Evolutionary conservation across 2,329 filamentous ascomycete genomes (phyloP).

Genomic region (Aspergillus persii): DNA sequence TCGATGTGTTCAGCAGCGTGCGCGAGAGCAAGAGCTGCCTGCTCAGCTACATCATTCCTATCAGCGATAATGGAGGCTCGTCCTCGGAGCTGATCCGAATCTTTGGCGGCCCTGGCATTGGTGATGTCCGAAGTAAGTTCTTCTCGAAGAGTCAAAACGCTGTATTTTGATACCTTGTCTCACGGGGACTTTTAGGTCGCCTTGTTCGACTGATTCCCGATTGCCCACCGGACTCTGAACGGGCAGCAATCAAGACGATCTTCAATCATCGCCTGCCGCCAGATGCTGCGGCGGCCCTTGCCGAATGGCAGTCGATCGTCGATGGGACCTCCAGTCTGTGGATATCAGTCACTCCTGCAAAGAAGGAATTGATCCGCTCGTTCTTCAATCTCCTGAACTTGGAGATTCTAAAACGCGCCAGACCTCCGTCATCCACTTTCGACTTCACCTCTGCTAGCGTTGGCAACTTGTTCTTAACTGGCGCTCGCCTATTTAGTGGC

Average conservation of each 20-base stretch:
- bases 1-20: conserved; percentile 77
- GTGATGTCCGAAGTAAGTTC: conserved; percentile 68
- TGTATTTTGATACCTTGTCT: neutral
- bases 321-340: conserved; percentile 78
- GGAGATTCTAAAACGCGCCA: conserved; percentile 73
- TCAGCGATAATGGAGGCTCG: conserved; percentile 92
- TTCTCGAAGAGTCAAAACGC: neutral
- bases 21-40: conserved; percentile 63
- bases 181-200: conserved; percentile 58
- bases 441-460: conserved; percentile 75
- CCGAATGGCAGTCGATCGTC: conserved; percentile 85
- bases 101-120: conserved; percentile 86
- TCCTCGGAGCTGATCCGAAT: conserved; percentile 92
- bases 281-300: conserved; percentile 59
- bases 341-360: conserved; percentile 66
- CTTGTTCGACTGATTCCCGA: conserved; percentile 87
- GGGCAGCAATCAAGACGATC: conserved; percentile 71
- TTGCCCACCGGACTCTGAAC: conserved; percentile 58
- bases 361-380: conserved; percentile 73
- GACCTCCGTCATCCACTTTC: conserved; percentile 68
- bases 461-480: conserved; percentile 78
- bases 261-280: conserved; percentile 83
- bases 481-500: conserved; percentile 84
- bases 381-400: conserved; percentile 74
- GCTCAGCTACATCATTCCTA: conserved; percentile 85